A percentile compares a stretch with the other conserved stretches of the same genome.
These are phyloP conservation scores for Aristolochia fimbriata DNA, from an alignment of 164 flowering plant genomes.

Conservation along the genomic window DNA sequence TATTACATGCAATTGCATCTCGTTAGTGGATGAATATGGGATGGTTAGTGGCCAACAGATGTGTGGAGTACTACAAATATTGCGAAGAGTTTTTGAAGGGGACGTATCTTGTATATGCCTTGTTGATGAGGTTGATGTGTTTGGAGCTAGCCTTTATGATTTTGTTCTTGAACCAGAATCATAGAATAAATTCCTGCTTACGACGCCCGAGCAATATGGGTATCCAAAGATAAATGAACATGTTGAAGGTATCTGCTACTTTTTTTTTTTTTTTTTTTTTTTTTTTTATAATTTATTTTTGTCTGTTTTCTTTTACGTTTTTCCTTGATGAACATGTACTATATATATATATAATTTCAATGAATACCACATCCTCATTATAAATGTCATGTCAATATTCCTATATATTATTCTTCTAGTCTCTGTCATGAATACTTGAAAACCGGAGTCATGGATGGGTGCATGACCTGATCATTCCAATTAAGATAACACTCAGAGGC, in stretches of 20 bases:
- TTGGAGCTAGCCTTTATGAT: conserved; percentile 10
- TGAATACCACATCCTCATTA: too few species aligned
- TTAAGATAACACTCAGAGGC: too few species aligned
- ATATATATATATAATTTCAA: too few species aligned
- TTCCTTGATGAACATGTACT: too few species aligned
- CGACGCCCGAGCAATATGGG: conserved; percentile 13
- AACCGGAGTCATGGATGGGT: too few species aligned
- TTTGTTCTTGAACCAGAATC: conserved; percentile 17
- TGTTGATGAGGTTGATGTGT: conserved; percentile 15
- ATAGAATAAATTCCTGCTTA: conserved; percentile 55
- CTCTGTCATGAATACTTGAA: too few species aligned
- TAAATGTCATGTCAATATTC: too few species aligned
- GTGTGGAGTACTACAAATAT: conserved; percentile 35
- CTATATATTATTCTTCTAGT: too few species aligned
- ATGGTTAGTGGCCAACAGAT: conserved; percentile 38
- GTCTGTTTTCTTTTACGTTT: too few species aligned
- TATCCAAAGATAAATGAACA: conserved; percentile 12
- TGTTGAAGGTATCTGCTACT: conserved; percentile 3
- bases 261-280: background rate
- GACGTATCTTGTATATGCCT: conserved; percentile 12
- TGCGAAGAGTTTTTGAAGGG: conserved; percentile 44
- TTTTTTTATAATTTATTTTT: background rate
- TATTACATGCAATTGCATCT: conserved; percentile 24
- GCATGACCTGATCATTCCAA: too few species aligned
- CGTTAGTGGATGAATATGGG: conserved; percentile 8